A percentile compares a stretch with the other conserved stretches of the same genome.
These are phyloP conservation scores for Eustoma russellianum DNA, from an alignment of 257 asterid species.

Conservation along the genomic window DNA sequence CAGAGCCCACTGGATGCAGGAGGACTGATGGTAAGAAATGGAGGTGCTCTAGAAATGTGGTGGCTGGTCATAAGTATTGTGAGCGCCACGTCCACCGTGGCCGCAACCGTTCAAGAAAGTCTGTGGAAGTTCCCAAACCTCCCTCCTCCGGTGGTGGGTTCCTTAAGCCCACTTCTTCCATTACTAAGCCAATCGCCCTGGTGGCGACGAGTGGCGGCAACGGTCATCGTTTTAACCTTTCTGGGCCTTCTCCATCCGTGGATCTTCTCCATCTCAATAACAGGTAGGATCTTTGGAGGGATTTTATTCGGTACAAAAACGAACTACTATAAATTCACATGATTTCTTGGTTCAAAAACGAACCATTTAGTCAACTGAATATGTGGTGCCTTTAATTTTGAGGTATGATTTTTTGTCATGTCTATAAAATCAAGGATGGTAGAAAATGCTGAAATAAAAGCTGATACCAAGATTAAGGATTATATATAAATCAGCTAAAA, in stretches of 20 bases:
- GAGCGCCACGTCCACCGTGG: conserved; percentile 97
- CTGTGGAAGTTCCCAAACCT: conserved; percentile 86
- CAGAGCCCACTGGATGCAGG: conserved; percentile 96
- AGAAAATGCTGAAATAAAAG: too few species aligned
- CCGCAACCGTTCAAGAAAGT: conserved; percentile 99
- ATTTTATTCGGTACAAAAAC: too few species aligned
- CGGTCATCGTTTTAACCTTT: conserved; percentile 29
- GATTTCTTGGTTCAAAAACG: too few species aligned
- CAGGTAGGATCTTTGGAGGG: conserved; percentile 30
- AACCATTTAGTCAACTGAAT: too few species aligned
- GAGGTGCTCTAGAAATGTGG: conserved; percentile 94
- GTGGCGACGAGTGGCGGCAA: conserved; percentile 5
- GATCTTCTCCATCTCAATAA: conserved; percentile 53
- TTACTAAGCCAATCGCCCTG: conserved; percentile 5
- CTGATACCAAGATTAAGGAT: too few species aligned
- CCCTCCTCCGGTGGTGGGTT: conserved; percentile 4
- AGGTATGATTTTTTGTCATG: too few species aligned
- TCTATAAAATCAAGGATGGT: too few species aligned
- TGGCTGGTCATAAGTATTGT: conserved; percentile 79
- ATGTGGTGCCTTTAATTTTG: too few species aligned
- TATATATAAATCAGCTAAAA: too few species aligned
- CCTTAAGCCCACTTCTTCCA: conserved; percentile 5
- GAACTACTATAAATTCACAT: too few species aligned
- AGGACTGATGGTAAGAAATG: conserved; percentile 96
- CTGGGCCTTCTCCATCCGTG: conserved; percentile 48